A percentile compares a stretch with the other conserved stretches of the same genome.
Conservation (phyloP, 2,329 filamentous ascomycete genomes). For the Colletotrichum chrysophilum region DNA sequence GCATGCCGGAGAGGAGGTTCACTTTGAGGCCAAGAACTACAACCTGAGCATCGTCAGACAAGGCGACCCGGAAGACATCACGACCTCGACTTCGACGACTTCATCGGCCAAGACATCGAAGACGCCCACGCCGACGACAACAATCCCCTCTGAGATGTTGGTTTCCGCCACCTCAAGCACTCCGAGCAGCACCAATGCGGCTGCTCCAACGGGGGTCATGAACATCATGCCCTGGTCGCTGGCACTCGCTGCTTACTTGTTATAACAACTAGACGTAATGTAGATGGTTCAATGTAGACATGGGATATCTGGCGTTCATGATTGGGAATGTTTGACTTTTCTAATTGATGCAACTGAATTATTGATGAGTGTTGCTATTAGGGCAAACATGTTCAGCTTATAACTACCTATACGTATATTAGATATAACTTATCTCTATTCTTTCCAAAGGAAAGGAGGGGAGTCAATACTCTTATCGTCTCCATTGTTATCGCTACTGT, state of each 20-base stretch:
- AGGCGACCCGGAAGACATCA: slow-evolving; percentile 8
- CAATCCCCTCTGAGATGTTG: neutral
- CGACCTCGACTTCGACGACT: neutral
- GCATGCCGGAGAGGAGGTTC: slow-evolving; percentile 7
- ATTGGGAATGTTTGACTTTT: neutral
- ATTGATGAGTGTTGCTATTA: neutral
- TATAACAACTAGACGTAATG: neutral
- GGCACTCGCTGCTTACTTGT: neutral
- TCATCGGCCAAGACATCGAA: neutral
- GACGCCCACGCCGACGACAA: neutral
- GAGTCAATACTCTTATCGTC: neutral
- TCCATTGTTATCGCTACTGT: neutral
- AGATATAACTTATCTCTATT: neutral
- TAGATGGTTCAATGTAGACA: neutral
- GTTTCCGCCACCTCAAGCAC: neutral
- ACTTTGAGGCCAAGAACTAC: slow-evolving; percentile 17
- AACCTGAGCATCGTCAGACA: slow-evolving; percentile 15
- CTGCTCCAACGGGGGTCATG: neutral
- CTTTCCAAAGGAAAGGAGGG: neutral
- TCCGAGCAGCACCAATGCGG: neutral
- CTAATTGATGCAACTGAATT: neutral
- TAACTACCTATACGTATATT: neutral
- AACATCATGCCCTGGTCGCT: neutral
- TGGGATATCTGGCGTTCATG: neutral
- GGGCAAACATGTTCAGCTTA: neutral